These are phyloP conservation scores for Pulchroboletus neoregius DNA, from an alignment of 1,284 basidiomycete genomes.

Conservation along the genomic window DNA sequence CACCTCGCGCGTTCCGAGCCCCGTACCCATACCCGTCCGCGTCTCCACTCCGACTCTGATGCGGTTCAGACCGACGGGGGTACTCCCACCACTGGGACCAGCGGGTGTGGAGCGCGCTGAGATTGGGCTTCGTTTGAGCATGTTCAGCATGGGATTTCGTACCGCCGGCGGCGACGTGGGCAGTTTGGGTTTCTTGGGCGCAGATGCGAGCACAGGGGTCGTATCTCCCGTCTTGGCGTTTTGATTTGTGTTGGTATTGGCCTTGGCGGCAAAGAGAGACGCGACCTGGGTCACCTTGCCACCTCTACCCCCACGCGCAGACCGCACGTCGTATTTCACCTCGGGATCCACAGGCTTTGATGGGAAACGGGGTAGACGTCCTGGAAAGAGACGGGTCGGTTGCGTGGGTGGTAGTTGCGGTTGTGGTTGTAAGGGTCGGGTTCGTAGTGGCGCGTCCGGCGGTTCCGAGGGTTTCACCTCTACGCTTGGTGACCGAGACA, in stretches of 20 bases:
- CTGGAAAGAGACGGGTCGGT: slow-evolving; percentile 12
- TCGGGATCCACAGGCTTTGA: slow-evolving; percentile 42
- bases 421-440: not conserved
- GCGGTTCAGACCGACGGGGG: not conserved
- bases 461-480: slow-evolving; percentile 8
- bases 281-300: slow-evolving; percentile 73
- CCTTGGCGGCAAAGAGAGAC: slow-evolving; percentile 63
- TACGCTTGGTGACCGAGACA: slow-evolving; percentile 15
- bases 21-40: not conserved
- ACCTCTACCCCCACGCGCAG: slow-evolving; percentile 73
- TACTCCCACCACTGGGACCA: not conserved
- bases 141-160: slow-evolving; percentile 15
- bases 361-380: slow-evolving; percentile 34
- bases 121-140: slow-evolving; percentile 12
- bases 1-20: slow-evolving; percentile 21
- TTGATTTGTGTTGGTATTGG: not conserved
- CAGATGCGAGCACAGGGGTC: not conserved
- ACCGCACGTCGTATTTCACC: slow-evolving; percentile 67
- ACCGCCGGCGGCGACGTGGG: slow-evolving; percentile 5
- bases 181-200: slow-evolving; percentile 12
- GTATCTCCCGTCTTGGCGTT: slow-evolving; percentile 1
- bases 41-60: not conserved
- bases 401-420: not conserved
- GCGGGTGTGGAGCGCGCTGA: slow-evolving; percentile 1
- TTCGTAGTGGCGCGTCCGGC: not conserved